Percentiles rank a stretch among this genome's conserved stretches.
Conservation (phyloP, 163 green algal species). For the Prototheca wickerhamii region DNA sequence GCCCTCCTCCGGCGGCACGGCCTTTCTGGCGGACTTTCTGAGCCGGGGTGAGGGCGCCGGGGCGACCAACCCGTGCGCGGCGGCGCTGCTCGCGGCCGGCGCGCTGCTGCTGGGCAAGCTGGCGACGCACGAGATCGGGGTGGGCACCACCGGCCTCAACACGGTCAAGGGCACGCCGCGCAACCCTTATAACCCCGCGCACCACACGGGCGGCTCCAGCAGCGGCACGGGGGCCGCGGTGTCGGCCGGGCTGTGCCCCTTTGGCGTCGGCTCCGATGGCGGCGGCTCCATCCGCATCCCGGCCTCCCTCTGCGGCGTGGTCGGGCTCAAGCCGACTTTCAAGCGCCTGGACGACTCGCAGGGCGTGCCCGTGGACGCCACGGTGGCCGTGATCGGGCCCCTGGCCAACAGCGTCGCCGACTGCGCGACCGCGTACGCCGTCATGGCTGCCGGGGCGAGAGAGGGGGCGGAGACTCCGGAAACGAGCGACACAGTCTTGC, state of each 20-base stretch:
- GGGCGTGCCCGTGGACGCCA: constrained; percentile 11
- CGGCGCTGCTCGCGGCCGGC: constrained; percentile 34
- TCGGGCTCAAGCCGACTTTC: constrained; percentile 46
- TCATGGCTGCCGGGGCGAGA: constrained; percentile 31
- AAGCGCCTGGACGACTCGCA: background rate
- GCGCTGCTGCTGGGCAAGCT: constrained; percentile 58
- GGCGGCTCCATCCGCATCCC: constrained; percentile 65
- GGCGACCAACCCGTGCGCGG: constrained; percentile 20
- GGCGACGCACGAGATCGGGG: constrained; percentile 53
- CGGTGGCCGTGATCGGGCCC: constrained; percentile 23
- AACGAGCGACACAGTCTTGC: background rate
- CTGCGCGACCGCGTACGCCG: constrained; percentile 34
- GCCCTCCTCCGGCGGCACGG: constrained; percentile 50
- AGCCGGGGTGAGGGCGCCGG: background rate
- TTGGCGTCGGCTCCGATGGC: constrained; percentile 57
- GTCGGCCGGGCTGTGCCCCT: constrained; percentile 48
- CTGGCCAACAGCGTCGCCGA: constrained; percentile 43
- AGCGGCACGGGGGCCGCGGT: constrained; percentile 47
- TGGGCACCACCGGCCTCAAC: constrained; percentile 49
- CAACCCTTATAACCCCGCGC: constrained; percentile 39
- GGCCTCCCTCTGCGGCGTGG: constrained; percentile 42
- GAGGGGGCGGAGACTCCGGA: background rate
- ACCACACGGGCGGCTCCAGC: constrained; percentile 48
- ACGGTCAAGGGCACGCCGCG: constrained; percentile 26
- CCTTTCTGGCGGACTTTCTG: constrained; percentile 33